Conservation (phyloP, 306 rosid genomes). For the Hippophae gyantsensis region DNA sequence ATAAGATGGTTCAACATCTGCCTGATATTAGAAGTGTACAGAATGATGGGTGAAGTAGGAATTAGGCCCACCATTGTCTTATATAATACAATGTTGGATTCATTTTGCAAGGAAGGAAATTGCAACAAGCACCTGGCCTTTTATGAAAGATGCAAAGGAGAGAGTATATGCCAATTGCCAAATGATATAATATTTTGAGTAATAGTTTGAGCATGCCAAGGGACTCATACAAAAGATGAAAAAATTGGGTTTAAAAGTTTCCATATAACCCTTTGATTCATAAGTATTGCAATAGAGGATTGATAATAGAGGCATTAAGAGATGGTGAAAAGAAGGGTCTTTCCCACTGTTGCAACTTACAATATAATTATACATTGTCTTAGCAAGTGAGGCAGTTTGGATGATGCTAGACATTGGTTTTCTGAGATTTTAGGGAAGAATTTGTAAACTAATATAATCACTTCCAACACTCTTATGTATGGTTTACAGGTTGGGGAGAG, state of each 20-base stretch:
- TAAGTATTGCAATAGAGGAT: slow-evolving; percentile 42
- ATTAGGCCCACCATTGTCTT: slow-evolving; percentile 49
- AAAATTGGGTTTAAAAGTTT: slow-evolving; percentile 38
- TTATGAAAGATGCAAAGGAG: slow-evolving; percentile 38
- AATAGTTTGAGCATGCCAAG: slow-evolving; percentile 56
- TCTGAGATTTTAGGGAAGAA: slow-evolving; percentile 32
- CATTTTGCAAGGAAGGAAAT: slow-evolving; percentile 55
- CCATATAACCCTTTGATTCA: slow-evolving; percentile 58
- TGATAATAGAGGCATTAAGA: slow-evolving; percentile 39
- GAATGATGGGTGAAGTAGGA: slow-evolving; percentile 46
- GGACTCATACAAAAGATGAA: slow-evolving; percentile 45
- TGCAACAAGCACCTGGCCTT: slow-evolving; percentile 40
- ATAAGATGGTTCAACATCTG: slow-evolving; percentile 44
- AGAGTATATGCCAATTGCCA: slow-evolving; percentile 41
- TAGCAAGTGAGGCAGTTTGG: slow-evolving; percentile 44
- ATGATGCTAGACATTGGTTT: slow-evolving; percentile 45
- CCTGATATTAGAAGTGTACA: slow-evolving; percentile 58
- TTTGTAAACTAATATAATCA: slow-evolving; percentile 49
- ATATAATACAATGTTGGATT: slow-evolving; percentile 59
- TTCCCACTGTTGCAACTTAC: slow-evolving; percentile 47
- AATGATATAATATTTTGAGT: slow-evolving; percentile 53
- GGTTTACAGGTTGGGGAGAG: slow-evolving; percentile 47
- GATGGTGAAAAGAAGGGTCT: slow-evolving; percentile 42
- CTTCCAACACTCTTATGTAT: slow-evolving; percentile 50
- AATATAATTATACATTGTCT: slow-evolving; percentile 52